Conservation (phyloP, 2,329 filamentous ascomycete species). For the Cladosporium colombiae region DNA sequence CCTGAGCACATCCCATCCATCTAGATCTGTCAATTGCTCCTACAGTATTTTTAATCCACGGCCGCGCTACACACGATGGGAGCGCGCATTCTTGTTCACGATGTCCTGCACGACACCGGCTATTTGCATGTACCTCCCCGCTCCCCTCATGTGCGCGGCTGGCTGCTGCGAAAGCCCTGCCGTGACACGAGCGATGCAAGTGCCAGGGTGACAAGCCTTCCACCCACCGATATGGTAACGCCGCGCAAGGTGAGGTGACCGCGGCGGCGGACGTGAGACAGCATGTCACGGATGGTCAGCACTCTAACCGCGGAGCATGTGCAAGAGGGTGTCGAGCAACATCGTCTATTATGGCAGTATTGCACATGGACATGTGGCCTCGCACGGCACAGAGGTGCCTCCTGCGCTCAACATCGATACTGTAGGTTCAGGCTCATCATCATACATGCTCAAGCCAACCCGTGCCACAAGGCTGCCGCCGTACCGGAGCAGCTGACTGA, state of each 20-base stretch:
- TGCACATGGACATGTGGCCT: constrained; percentile 4
- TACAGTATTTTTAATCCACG: neutral
- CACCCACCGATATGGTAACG: constrained; percentile 9
- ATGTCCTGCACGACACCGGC: constrained; percentile 13
- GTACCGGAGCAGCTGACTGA: constrained; percentile 12
- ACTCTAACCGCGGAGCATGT: constrained; percentile 1
- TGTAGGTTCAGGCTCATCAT: constrained; percentile 12
- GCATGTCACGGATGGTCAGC: constrained; percentile 16
- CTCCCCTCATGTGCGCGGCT: constrained; percentile 1
- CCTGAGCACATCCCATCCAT: neutral
- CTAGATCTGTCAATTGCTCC: neutral
- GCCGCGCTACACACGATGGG: neutral
- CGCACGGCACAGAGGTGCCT: constrained; percentile 1
- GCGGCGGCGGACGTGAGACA: constrained; percentile 16
- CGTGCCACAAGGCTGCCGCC: constrained; percentile 4
- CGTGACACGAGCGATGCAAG: constrained; percentile 13
- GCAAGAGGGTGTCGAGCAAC: constrained; percentile 6
- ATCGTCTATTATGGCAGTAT: neutral
- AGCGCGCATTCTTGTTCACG: constrained; percentile 9
- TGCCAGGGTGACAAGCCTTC: constrained; percentile 16
- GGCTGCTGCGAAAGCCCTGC: constrained; percentile 11
- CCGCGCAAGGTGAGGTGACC: constrained; percentile 14
- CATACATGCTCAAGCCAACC: neutral
- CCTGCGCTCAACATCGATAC: constrained; percentile 3
- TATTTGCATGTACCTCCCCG: constrained; percentile 1